Evolutionary conservation across 257 asterid genomes (phyloP), one percentile per base, ranked within the genome.

Genomic region (Forsythia viridissima): DNA sequence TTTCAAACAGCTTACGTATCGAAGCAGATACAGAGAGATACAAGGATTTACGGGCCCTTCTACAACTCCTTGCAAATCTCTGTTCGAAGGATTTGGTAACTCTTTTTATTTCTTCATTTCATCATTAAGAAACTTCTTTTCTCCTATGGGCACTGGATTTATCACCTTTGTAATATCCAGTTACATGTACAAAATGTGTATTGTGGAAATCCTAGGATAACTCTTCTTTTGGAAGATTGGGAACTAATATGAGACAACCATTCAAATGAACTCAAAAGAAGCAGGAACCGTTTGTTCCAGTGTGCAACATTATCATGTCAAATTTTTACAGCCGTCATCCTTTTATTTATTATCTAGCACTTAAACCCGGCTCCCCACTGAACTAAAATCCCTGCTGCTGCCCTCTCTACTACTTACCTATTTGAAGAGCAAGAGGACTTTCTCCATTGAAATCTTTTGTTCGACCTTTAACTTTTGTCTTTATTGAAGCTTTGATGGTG

Each of bases 81-180:
- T 95, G 99, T 86, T 91, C 99, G 30, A 93, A 95, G 84, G 99
- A 93, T 88, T 74, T 95, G 92, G 98, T 95, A 87, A 81, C 80
- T 82, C 44, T 76, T 82, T 46, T 69, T 4, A 3, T 38, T 66
- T 37, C 34, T 48, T 73, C n/a, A 15, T 51, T 37, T 78, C 70
- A 52, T 18, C 77, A 66, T 21, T 12, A 41, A 67, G 34, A 9
- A 4, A 38, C 30, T 61, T 15, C 10, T 63, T 30, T 44, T 5
- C 38, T 38, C 51, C 43, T 11, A 9, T 8, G 36, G 34, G 67
- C 37, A 59, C 36, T 20, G 30, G 66, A 57, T 57, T 57, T n/a
- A 57, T 18, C 30, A 6, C 66, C 1, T 57, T 20, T 57, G 34
- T 57, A 57, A 20, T 20, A 57, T 57, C n/a, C 66, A 57, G 24